Conservation (phyloP, 2,329 filamentous ascomycete genomes). For the Penicillium sp. region DNA sequence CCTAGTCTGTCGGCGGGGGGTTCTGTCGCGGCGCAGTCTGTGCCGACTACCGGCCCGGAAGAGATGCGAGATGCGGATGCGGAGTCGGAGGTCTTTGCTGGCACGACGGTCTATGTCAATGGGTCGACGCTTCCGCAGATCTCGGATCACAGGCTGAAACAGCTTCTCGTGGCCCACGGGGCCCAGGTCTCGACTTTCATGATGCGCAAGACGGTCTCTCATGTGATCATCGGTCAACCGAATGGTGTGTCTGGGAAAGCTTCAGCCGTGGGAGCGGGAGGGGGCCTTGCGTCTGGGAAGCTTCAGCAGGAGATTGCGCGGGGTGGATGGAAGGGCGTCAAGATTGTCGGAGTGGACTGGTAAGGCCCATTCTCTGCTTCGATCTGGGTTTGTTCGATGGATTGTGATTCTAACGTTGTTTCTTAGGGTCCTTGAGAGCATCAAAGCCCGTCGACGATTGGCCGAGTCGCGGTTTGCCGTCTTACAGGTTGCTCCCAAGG, state of each 20-base stretch:
- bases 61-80: neutral
- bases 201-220: conserved; percentile 71
- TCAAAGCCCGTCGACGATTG: conserved; percentile 70
- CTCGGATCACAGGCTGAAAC: conserved; percentile 83
- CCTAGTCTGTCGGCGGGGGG: too few relatives aligned
- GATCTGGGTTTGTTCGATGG: conserved; percentile 11
- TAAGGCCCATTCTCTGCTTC: conserved; percentile 35
- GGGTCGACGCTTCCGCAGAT: conserved; percentile 77
- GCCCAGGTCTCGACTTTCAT: conserved; percentile 68
- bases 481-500: conserved; percentile 59
- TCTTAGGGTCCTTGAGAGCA: conserved; percentile 73
- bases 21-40: too few relatives aligned
- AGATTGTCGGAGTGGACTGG: conserved; percentile 81
- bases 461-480: conserved; percentile 70
- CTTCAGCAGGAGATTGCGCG: conserved; percentile 74
- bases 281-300: conserved; percentile 73
- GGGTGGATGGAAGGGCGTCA: conserved; percentile 66
- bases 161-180: conserved; percentile 70
- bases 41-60: too few relatives aligned
- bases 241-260: conserved; percentile 37
- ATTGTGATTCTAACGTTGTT: conserved; percentile 27
- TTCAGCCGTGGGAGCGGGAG: conserved; percentile 61
- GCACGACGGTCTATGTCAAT: conserved; percentile 78
- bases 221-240: conserved; percentile 71
- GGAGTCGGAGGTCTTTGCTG: conserved; percentile 58